Conservation (phyloP, 2,329 filamentous ascomycete species). For the Myriangium duriaei region DNA sequence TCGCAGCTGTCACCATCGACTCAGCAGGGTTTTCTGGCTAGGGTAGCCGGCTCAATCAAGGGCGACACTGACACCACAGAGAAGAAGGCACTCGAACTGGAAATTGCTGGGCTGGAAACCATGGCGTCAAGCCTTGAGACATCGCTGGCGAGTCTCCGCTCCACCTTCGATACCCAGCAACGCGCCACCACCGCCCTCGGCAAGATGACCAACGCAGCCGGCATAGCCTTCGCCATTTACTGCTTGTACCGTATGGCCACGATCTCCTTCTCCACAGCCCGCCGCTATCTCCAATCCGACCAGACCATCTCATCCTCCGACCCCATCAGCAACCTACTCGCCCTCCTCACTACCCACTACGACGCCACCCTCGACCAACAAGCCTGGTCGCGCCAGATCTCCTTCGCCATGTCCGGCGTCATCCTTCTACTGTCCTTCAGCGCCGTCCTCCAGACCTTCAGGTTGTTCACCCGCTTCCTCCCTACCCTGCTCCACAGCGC, state of each 20-base stretch:
- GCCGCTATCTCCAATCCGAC: constrained; percentile 37
- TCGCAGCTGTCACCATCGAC: constrained; percentile 20
- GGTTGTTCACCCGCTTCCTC: constrained; percentile 63
- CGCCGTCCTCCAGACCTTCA: constrained; percentile 73
- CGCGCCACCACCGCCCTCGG: constrained; percentile 57
- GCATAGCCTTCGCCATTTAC: constrained; percentile 64
- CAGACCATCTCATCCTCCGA: constrained; percentile 56
- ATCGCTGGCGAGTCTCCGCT: constrained; percentile 51
- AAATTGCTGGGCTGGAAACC: constrained; percentile 66
- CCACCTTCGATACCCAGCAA: constrained; percentile 49
- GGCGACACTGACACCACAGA: constrained; percentile 46
- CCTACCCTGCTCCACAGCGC: constrained; percentile 60
- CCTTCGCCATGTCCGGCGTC: constrained; percentile 68
- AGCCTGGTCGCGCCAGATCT: constrained; percentile 75
- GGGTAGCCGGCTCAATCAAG: constrained; percentile 59
- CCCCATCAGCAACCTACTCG: constrained; percentile 72
- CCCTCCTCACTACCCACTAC: constrained; percentile 69
- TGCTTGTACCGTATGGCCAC: constrained; percentile 73
- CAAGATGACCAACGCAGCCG: constrained; percentile 48
- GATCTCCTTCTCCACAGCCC: constrained; percentile 55
- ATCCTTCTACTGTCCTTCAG: constrained; percentile 74
- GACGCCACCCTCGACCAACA: constrained; percentile 70
- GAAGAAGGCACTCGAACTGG: constrained; percentile 48
- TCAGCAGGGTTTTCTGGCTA: constrained; percentile 53
- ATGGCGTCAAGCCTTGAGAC: constrained; percentile 63